Evolutionary conservation across 371 early-diverging fungal species (phyloP).

Genomic region (Lichtheimia ornata): DNA sequence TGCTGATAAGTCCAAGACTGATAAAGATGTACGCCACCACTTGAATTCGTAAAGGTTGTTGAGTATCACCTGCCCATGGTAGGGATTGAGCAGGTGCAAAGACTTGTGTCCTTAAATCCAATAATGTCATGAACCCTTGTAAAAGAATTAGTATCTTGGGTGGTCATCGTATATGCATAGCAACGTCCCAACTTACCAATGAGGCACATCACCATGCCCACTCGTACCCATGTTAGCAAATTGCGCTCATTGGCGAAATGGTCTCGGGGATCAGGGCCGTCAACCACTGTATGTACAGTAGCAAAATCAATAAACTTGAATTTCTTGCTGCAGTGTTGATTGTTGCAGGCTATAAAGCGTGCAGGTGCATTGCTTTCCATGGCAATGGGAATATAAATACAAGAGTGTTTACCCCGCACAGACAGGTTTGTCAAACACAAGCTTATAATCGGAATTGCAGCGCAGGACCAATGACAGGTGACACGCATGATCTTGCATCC

Average conservation of each 20-base stretch:
- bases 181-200: constrained; percentile 23
- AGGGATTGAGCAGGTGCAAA: constrained; percentile 39
- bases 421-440: too few relatives aligned
- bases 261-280: constrained; percentile 49
- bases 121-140: constrained; percentile 37
- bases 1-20: constrained; percentile 31
- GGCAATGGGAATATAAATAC: too few relatives aligned
- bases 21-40: constrained; percentile 36
- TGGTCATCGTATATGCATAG: too few relatives aligned
- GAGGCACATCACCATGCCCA: constrained; percentile 30
- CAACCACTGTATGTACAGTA: constrained; percentile 33
- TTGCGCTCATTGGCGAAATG: constrained; percentile 49
- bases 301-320: constrained; percentile 38
- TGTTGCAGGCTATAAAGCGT: constrained; percentile 20
- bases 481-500: too few relatives aligned
- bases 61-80: constrained; percentile 29
- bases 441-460: too few relatives aligned
- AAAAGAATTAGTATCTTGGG: not conserved
- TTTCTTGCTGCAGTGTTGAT: constrained; percentile 31
- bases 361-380: too few relatives aligned
- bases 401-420: too few relatives aligned
- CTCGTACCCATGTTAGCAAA: constrained; percentile 39
- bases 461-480: too few relatives aligned
- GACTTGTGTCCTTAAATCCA: constrained; percentile 29
- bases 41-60: constrained; percentile 16